Base-by-base conservation (phyloP, 2,329 filamentous ascomycete species). In the Fusarium sp. region DNA sequence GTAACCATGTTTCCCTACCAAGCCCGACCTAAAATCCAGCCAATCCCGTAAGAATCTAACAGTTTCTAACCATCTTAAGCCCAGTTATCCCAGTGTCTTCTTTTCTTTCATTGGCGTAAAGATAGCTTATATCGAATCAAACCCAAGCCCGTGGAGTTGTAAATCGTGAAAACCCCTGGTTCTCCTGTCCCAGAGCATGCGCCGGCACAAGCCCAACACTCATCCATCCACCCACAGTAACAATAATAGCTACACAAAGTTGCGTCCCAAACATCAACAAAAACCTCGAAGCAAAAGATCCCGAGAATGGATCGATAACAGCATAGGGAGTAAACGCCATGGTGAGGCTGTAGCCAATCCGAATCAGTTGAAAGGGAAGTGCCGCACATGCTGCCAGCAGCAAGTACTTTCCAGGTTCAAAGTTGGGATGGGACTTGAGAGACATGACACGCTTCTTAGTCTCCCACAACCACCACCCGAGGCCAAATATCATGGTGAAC, bases 211-310 rank as follows among this genome's bases (percentile, higher is more conserved):
- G 31, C 16, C 54, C 54, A 39, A 39, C 41, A 41, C 63, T 67
- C 9, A 70, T 31, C 69, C 67, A 70, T 16, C 67, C 69, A 20
- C 69, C 67, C 18, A 45, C 56, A 27, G 61, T 35, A 10, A 65
- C n/a, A 33, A 50, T 16, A 18, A 70, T n/a, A 0, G 56, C 52
- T 2, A 72, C 67, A 16, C 50, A 31, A 41, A 69, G 54, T 8
- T 58, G 54, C 33, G 29, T 29, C 3, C 54, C 54, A 39, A 58
- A 58, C 54, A 58, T 58, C 20, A 58, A 27, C 4, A 58, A 2
- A 1, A 58, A 10, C 4, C 33, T 58, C 5, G 54, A 39, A 39
- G 54, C 54, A 39, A 58, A 58, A 24, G 33, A 24, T 24, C 54
- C 54, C 2, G 54, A 58, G 14, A 58, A 39, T 0, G 54, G 54